These are phyloP conservation scores for Trichosporon sp. DNA, from an alignment of 1,284 basidiomycete species.

Conservation along the genomic window DNA sequence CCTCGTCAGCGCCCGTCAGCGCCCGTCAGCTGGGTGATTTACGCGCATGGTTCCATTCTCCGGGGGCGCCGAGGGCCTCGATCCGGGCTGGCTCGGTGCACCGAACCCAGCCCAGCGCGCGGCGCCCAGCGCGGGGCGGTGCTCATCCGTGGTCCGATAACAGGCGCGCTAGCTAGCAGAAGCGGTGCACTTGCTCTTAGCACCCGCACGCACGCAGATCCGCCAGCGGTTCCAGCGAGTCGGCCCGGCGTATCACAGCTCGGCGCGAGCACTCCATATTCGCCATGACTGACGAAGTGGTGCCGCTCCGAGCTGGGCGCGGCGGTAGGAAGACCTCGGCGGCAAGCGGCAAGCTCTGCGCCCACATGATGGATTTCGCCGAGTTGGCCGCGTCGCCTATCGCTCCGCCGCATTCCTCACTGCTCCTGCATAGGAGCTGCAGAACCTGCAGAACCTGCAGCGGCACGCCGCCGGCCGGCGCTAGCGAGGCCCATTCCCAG, in stretches of 20 bases:
- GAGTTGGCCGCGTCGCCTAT: background rate
- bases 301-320: background rate
- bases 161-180: background rate
- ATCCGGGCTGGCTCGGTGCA: background rate
- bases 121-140: background rate
- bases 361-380: background rate
- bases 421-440: too few relatives aligned
- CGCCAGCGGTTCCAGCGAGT: background rate
- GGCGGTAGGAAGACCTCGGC: background rate
- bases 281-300: background rate
- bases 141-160: background rate
- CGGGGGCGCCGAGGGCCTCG: background rate
- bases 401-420: background rate
- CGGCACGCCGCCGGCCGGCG: background rate
- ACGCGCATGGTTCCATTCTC: background rate
- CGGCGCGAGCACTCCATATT: background rate
- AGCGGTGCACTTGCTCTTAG: background rate
- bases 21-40: background rate
- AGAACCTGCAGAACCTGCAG: background rate
- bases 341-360: background rate
- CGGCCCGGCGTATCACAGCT: background rate
- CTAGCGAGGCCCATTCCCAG: background rate
- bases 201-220: background rate
- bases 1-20: background rate
- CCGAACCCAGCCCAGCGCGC: too few relatives aligned